Conservation (phyloP, 2,329 filamentous ascomycete species). For the Pseudogymnoascus sp. region DNA sequence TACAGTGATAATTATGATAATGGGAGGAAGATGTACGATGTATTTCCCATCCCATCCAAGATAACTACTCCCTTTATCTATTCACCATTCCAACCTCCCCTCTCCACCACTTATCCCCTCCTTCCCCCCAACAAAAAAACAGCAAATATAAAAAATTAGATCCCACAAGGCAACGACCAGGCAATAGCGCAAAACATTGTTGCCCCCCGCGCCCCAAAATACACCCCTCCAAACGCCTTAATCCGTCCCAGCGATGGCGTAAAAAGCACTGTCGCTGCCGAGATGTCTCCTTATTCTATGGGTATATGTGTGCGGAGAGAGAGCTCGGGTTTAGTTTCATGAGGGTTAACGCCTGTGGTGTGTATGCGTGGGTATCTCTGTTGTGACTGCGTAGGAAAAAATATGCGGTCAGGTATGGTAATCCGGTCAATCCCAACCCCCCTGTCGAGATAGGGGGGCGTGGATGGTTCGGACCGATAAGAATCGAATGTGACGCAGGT, state of each 20-base stretch:
- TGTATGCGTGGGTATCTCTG: conserved; percentile 42
- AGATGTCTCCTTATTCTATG: conserved; percentile 15
- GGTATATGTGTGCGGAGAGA: conserved; percentile 14
- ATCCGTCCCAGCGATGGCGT: conserved; percentile 42
- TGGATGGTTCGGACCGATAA: background rate
- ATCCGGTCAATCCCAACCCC: too few species aligned
- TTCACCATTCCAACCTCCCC: too few species aligned
- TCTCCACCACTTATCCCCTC: too few species aligned
- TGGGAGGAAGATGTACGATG: too few species aligned
- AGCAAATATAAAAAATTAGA: background rate
- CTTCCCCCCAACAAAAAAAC: background rate
- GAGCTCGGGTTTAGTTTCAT: conserved; percentile 36
- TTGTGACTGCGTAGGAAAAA: conserved; percentile 1
- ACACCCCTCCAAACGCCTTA: conserved; percentile 36
- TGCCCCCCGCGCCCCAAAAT: conserved; percentile 27
- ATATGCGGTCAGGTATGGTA: background rate
- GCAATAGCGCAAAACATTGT: conserved; percentile 51
- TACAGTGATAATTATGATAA: too few species aligned
- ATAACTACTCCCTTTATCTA: too few species aligned
- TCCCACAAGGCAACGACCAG: conserved; percentile 14
- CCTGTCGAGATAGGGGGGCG: background rate
- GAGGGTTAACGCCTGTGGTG: conserved; percentile 41
- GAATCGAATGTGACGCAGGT: background rate
- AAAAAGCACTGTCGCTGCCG: conserved; percentile 39
- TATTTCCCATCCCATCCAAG: too few species aligned